These are phyloP conservation scores for Obba rivulosa DNA, from an alignment of 768 basidiomycete genomes.

Conservation along the genomic window DNA sequence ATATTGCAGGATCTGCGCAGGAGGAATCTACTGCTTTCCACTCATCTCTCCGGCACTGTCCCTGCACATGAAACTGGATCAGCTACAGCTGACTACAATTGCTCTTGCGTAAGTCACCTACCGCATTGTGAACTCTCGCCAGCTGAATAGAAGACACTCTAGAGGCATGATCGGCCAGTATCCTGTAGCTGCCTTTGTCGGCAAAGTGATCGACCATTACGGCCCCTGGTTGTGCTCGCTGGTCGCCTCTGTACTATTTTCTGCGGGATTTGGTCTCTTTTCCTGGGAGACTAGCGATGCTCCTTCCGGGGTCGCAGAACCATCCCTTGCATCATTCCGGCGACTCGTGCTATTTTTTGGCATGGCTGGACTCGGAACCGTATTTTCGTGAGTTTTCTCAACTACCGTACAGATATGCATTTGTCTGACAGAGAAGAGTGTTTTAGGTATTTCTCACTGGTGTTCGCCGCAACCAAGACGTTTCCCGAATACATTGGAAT, in stretches of 20 bases:
- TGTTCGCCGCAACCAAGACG: conserved; percentile 70
- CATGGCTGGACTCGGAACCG: conserved; percentile 60
- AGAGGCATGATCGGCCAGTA: conserved; percentile 86
- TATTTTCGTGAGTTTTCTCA: conserved; percentile 55
- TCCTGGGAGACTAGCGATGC: conserved; percentile 49
- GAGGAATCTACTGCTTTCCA: conserved; percentile 79
- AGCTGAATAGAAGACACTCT: conserved; percentile 1
- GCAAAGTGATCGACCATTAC: conserved; percentile 59
- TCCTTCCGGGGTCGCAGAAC: conserved; percentile 30
- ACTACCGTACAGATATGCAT: neutral
- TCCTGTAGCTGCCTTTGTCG: conserved; percentile 64
- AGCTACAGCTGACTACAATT: conserved; percentile 76
- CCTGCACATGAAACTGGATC: conserved; percentile 54
- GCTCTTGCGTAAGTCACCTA: conserved; percentile 58
- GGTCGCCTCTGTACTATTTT: conserved; percentile 52
- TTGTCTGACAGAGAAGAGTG: conserved; percentile 7
- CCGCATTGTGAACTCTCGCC: neutral
- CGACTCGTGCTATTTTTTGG: conserved; percentile 54
- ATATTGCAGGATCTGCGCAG: conserved; percentile 72
- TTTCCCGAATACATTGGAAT: conserved; percentile 64
- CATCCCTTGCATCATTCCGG: conserved; percentile 42
- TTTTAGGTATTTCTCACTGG: conserved; percentile 58
- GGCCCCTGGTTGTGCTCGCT: conserved; percentile 70
- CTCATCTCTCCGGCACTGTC: conserved; percentile 63
- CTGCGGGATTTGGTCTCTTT: conserved; percentile 57